Evolutionary conservation across 306 rosid species (phyloP), one percentile per base, ranked within the genome.

Genomic region (Betula pendula): DNA sequence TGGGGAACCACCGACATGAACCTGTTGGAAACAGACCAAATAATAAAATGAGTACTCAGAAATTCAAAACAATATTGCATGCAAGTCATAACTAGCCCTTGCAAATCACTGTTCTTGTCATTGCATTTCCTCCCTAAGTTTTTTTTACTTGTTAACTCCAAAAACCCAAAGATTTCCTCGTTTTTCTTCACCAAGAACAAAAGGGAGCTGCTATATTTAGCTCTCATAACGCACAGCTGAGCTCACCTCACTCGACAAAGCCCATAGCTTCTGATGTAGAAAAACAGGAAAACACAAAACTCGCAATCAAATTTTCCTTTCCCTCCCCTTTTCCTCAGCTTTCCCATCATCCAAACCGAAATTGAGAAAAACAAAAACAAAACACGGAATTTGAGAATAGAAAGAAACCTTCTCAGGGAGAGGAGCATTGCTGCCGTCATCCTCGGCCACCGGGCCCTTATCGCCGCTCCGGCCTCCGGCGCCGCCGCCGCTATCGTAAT

Each of bases 1-100:
- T 19, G 99, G 99, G 65, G 99, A 92, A 71, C 89, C 88, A 50
- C 99, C 89, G 15, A 95, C 96, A 84, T 89, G 96, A 65, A 81
- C 84, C 94, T 80, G 83, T 82, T 65, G 73, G 42, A n/a, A 48
- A 47, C 11, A 59, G 80, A 68, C 55, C 14, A 68, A 22, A 70
- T 16, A 79, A 62, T 1, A 24, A 22, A 70, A 33, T 24, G 62
- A 75, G 22, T 22, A 35, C 38, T 14, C 66, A 27, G 47, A 53
- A 31, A 53, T 3, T 20, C 48, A 14, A 16, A 53, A 72, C 45
- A 58, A 13, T 55, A 17, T 1, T 22, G 4, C 27, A n/a, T 6
- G 52, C 22, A 40, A 43, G 22, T 52, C 9, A 44, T 27, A 16
- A 1, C 31, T 43, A 50, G 38, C 6, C 43, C 9, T 12, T 17